These are phyloP conservation scores for Cyathus striatus DNA, from an alignment of 768 basidiomycete species.

Conservation along the genomic window DNA sequence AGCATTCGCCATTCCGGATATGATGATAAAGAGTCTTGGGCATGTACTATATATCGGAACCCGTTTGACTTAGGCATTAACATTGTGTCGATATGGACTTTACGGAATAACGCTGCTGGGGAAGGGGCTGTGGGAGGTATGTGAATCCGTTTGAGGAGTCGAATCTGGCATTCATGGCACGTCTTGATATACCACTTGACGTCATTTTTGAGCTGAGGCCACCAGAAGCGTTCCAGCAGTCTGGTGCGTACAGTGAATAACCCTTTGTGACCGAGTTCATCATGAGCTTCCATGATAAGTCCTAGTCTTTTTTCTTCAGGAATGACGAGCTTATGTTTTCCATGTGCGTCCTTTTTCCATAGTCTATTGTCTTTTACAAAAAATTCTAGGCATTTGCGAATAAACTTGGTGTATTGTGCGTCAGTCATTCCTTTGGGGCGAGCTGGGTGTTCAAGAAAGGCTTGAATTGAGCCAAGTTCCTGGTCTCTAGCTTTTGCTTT, in stretches of 20 bases:
- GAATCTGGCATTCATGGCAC: constrained; percentile 33
- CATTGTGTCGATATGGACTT: constrained; percentile 33
- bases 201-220: constrained; percentile 19
- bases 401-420: not conserved
- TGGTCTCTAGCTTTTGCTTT: constrained; percentile 4
- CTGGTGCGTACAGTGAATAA: constrained; percentile 5
- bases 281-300: constrained; percentile 15
- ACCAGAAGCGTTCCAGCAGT: constrained; percentile 17
- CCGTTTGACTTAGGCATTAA: constrained; percentile 20
- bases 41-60: constrained; percentile 20
- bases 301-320: constrained; percentile 6
- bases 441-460: constrained; percentile 6
- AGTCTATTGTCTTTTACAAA: constrained; percentile 12
- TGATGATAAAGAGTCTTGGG: constrained; percentile 11
- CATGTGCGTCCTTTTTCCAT: constrained; percentile 12
- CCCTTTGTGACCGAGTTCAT: constrained; percentile 20
- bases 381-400: constrained; percentile 8
- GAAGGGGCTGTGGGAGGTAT: constrained; percentile 17
- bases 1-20: constrained; percentile 15
- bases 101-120: constrained; percentile 18
- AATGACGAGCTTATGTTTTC: constrained; percentile 14
- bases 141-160: constrained; percentile 11
- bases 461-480: constrained; percentile 4
- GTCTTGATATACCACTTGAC: constrained; percentile 24
- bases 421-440: not conserved